Percentiles rank a stretch among this genome's conserved stretches.
Conservation (phyloP, 495 filamentous ascomycete genomes). For the Penicillium simplicissimum region DNA sequence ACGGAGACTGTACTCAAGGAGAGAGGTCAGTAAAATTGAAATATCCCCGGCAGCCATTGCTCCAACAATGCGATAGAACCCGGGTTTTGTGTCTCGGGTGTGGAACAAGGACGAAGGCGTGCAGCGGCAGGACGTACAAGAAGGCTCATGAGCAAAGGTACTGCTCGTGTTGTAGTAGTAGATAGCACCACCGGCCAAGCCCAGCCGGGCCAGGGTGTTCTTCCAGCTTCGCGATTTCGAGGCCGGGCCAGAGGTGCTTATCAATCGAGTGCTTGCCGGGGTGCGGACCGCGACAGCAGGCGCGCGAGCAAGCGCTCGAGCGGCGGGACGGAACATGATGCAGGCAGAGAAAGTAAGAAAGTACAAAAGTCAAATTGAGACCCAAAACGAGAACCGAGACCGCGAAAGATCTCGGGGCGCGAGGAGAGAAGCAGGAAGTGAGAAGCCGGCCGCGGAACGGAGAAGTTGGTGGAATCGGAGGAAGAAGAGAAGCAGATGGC, state of each 20-base stretch:
- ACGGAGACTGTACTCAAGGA: conserved; percentile 33
- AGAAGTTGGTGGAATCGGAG: conserved; percentile 25
- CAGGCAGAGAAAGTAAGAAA: conserved; percentile 14
- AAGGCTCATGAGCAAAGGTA: conserved; percentile 80
- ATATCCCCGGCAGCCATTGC: conserved; percentile 9
- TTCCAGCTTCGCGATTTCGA: conserved; percentile 80
- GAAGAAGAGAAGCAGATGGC: conserved; percentile 26
- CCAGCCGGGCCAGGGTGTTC: conserved; percentile 69
- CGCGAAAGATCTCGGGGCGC: conserved; percentile 16
- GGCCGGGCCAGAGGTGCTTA: conserved; percentile 66
- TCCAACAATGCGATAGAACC: conserved; percentile 7
- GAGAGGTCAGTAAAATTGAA: not conserved
- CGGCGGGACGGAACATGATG: conserved; percentile 63
- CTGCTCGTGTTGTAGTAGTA: conserved; percentile 93
- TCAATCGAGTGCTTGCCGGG: conserved; percentile 58
- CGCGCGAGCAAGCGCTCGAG: conserved; percentile 56
- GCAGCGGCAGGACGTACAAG: conserved; percentile 56
- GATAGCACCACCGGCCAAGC: conserved; percentile 70
- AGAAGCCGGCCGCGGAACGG: conserved; percentile 17
- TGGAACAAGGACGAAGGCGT: conserved; percentile 5
- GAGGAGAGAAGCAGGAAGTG: conserved; percentile 10
- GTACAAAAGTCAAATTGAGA: conserved; percentile 12
- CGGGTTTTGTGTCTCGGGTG: conserved; percentile 11
- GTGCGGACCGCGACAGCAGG: conserved; percentile 41
- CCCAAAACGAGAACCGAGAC: conserved; percentile 12